phyloP scores from a whole-genome alignment of 2,329 filamentous ascomycete genomes.

The Xylariomycetidae sp. region DNA sequence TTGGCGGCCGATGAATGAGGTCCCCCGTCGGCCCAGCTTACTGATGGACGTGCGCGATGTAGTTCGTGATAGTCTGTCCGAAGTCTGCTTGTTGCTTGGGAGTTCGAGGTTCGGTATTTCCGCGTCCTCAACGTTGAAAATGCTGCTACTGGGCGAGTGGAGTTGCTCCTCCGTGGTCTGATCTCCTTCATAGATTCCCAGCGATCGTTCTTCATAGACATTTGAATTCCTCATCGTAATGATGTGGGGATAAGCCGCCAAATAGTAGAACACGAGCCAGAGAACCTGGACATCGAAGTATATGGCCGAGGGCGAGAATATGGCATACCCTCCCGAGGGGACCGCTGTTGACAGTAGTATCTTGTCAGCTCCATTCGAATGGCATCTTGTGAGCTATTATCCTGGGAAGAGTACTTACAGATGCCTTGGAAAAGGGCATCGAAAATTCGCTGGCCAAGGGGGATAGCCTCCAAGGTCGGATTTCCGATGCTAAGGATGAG shows the following conservation, averaged over 20 bases:
- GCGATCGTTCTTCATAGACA: conserved; percentile 64
- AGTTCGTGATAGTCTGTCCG: conserved; percentile 13
- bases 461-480: conserved; percentile 37
- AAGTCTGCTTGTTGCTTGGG: conserved; percentile 11
- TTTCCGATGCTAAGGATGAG: conserved; percentile 50
- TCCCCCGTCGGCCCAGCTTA: conserved; percentile 17
- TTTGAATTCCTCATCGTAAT: conserved; percentile 66
- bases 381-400: neutral
- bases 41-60: conserved; percentile 14
- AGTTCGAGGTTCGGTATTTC: conserved; percentile 1
- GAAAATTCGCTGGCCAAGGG: conserved; percentile 40
- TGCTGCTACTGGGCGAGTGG: conserved; percentile 15
- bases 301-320: conserved; percentile 42
- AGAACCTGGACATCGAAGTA: conserved; percentile 56
- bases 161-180: conserved; percentile 17
- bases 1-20: conserved; percentile 28
- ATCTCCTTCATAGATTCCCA: conserved; percentile 50
- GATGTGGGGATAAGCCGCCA: conserved; percentile 58
- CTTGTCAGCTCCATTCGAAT: conserved; percentile 7
- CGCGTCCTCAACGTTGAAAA: conserved; percentile 25
- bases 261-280: conserved; percentile 64
- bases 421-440: conserved; percentile 49
- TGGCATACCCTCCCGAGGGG: conserved; percentile 50
- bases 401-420: conserved; percentile 23
- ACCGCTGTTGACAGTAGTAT: conserved; percentile 29